Conservation (phyloP, 2,329 filamentous ascomycete species). For the Phialophora tarda region DNA sequence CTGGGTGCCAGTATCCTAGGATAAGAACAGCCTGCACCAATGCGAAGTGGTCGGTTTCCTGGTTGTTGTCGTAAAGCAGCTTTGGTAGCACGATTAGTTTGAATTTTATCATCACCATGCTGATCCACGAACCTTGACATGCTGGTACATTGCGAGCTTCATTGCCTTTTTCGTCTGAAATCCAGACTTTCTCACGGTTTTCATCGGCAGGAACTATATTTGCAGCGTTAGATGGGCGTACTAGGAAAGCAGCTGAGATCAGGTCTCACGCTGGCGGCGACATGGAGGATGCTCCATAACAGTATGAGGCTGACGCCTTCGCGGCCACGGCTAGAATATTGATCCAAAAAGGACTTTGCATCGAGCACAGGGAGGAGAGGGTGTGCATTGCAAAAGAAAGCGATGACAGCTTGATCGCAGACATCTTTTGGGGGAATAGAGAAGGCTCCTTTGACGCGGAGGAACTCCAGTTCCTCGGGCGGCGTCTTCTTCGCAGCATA, state of each 20-base stretch:
- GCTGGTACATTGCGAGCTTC: slow-evolving; percentile 1
- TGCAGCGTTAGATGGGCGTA: too few species aligned
- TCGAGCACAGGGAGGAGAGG: not conserved
- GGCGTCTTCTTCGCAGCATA: not conserved
- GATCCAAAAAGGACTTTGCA: not conserved
- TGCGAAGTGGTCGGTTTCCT: not conserved
- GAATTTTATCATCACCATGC: too few species aligned
- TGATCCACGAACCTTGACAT: slow-evolving; percentile 5
- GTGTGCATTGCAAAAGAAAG: not conserved
- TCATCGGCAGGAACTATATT: not conserved
- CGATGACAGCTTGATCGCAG: not conserved
- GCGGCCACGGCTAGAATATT: not conserved
- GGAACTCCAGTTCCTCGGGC: not conserved
- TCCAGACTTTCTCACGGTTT: not conserved
- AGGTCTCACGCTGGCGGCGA: not conserved
- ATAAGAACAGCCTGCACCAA: not conserved
- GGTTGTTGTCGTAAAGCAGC: not conserved
- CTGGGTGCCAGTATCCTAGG: not conserved
- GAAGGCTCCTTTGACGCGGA: not conserved
- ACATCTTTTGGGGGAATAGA: not conserved
- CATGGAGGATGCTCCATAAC: not conserved
- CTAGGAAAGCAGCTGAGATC: too few species aligned
- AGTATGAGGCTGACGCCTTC: not conserved
- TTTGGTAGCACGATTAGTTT: slow-evolving; percentile 3
- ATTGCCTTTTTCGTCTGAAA: not conserved